Base-by-base conservation (phyloP, 2,329 filamentous ascomycete species). In the Exophiala mesophila region DNA sequence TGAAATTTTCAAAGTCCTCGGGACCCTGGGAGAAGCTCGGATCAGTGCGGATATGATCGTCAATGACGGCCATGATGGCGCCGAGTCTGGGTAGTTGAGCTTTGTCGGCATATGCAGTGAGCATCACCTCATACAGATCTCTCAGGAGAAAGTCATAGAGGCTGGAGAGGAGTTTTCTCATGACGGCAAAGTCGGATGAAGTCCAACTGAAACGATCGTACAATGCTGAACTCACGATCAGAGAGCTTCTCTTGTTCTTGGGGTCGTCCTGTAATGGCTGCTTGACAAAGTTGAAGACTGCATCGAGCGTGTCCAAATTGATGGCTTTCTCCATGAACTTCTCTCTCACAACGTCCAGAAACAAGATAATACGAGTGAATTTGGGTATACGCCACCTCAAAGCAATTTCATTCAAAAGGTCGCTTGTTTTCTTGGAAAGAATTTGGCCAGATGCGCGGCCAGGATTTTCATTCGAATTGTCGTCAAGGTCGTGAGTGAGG, bases 101-200 rank as follows among this genome's bases (percentile, higher is more conserved):
- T 57, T 95, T 96, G n/a, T 76, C 67, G 50, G 95, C 88, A 63
- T 90, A 98, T 55, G 87, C 90, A 54, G 85, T 81, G 69, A 90
- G 83, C 63, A 96, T 77, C n/a, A 85, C 72, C 52, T 89, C 82
- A 63, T 87, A 96, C 13, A 98, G 74, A 58, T 97, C 90, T 40
- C 89, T 80, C 34, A 96, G 71, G 18, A 97, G 69, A 7, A 82
- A 79, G 56, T 96, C 88, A 57, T 97, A 81, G 28, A 97, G 67
- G 20, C 74, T 78, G 24, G 77, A 74, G 5, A 98, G 71, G 12
- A 85, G 77, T 50, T 85, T 81, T 55, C 86, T 84, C 66, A 94
- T 92, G 18, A 77, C 66, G 10, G 76, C 70, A 57, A 77, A 77
- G 62, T 89, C 85, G 44, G 79, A 70, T 8, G 85, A 61, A 3